Base-by-base conservation (phyloP, 805 yeast genomes). In the Myxozyma geophila region DNA sequence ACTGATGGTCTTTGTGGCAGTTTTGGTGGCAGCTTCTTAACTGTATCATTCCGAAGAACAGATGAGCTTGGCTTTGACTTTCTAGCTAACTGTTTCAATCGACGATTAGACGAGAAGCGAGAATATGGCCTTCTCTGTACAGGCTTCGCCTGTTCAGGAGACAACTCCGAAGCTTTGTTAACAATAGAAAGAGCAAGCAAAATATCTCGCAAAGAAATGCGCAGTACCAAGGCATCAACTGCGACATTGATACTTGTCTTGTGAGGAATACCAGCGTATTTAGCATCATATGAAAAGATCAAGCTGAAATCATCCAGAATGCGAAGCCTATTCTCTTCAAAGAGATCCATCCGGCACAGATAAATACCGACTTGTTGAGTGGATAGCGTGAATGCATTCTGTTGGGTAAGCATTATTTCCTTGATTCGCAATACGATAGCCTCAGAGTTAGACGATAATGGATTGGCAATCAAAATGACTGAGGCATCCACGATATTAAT, bases 371-470 rank as follows among this genome's bases (percentile, higher is more conserved):
- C 84, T 63, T 88, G 90, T 67, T 87, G 83, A 0, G 90, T 87
- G 35, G 89, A 85, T 6, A 92, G 73, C 0, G 93, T 82, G 0
- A 83, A 75, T 2, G 87, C 84, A 61, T 85, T 84, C 71, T 88
- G 92, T 63, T 88, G 85, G 0, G 93, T 82, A 2, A 90, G 73
- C 51, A 87, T 77, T 2, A 92, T 75, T 71, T 92, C 97, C 63
- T 88, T 96, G 13, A 92, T 85, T 71, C 90, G 89, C 78, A 95
- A 88, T 1, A 93, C 97, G 64, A 93, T 83, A 0, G 98, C 98
- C 70, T 92, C 96, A 0, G 96, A 85, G 64, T 86, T 81, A 1
- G 76, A 73, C 7, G 81, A 79, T 0, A 87, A 81, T 0, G 97
- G 90, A 73, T 93, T 89, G 0, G 97, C 96, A 49, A 95, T 76